Base-by-base conservation (phyloP, 805 yeast genomes). In the Myxozyma geophila region DNA sequence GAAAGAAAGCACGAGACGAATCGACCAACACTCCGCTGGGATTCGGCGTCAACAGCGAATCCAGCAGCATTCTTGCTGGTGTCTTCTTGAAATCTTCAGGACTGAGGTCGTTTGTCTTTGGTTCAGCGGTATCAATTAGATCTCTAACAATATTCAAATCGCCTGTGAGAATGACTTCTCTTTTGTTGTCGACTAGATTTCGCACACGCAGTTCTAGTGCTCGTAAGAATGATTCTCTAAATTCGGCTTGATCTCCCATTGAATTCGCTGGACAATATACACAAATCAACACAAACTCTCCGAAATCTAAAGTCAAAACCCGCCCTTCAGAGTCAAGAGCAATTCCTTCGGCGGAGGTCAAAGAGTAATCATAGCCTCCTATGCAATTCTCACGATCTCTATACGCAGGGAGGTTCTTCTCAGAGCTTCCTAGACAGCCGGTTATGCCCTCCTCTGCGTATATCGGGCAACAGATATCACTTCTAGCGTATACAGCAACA, bases 251-350 rank as follows among this genome's bases (percentile, higher is more conserved):
- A 56, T 71, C 77, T 1, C 86, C 96, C 0, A 91, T 84, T 0
- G 98, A 90, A 73, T 91, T 90, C 0, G 98, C 98, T 0, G 98
- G 98, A 73, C 98, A 93, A 72, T 93, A 93, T 0, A 85, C 71
- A 58, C 85, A 82, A 66, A 80, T 81, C 0, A 86, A 83, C 0
- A 78, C 77, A 63, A 74, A 75, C 6, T 46, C 61, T 0, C 78
- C 78, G 28, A 92, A 72, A 71, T 95, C 98, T 0, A 92, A 76
- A 5, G 90, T 81, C 1, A 92, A 81, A 63, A 90, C 84, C 50
- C 99, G 79, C 1, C 98, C 98, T 74, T 95, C 95, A n/a, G 82
- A 72, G 72, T 93, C 99, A 0, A 95, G 70, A 6, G 77, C 75
- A 15, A 78, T 63, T 0, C 79, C 83, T 4, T 75, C 76, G 2